Evolutionary conservation across 805 yeast genomes (phyloP).

Genomic region (Suhomyces kilbournensis): DNA sequence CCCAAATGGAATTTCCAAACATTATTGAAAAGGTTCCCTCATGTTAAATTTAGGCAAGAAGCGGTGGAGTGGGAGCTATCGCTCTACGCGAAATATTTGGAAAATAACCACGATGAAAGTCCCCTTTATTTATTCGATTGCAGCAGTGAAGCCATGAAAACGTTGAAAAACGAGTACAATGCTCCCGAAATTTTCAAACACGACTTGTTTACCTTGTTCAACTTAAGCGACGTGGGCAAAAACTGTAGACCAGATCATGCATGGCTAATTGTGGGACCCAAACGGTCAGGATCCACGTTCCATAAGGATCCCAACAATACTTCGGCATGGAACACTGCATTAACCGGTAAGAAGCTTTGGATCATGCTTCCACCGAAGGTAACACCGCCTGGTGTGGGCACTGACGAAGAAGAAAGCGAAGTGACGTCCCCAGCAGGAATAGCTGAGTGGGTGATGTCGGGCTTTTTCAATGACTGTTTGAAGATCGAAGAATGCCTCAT

Average conservation of each 20-base stretch:
- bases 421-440: slow-evolving; percentile 90
- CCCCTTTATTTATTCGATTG: slow-evolving; percentile 88
- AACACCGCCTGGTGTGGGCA: slow-evolving; percentile 82
- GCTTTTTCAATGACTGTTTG: slow-evolving; percentile 70
- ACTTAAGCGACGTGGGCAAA: slow-evolving; percentile 12
- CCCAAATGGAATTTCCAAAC: slow-evolving; percentile 59
- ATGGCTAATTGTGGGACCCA: slow-evolving; percentile 89
- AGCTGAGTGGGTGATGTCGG: slow-evolving; percentile 87
- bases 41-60: slow-evolving; percentile 74
- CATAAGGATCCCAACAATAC: slow-evolving; percentile 93
- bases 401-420: slow-evolving; percentile 75
- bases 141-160: slow-evolving; percentile 61
- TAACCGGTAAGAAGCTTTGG: slow-evolving; percentile 80
- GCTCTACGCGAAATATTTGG: slow-evolving; percentile 59
- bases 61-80: slow-evolving; percentile 74
- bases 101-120: slow-evolving; percentile 67
- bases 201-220: slow-evolving; percentile 63
- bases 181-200: slow-evolving; percentile 53
- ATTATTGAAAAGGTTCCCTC: slow-evolving; percentile 53
- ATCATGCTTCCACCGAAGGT: slow-evolving; percentile 77
- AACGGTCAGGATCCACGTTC: slow-evolving; percentile 80
- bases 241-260: slow-evolving; percentile 80
- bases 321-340: slow-evolving; percentile 83
- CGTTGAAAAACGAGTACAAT: slow-evolving; percentile 50
- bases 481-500: slow-evolving; percentile 56